Evolutionary conservation across 2,329 filamentous ascomycete genomes (phyloP).

Genomic region (Diplodia sapinea): DNA sequence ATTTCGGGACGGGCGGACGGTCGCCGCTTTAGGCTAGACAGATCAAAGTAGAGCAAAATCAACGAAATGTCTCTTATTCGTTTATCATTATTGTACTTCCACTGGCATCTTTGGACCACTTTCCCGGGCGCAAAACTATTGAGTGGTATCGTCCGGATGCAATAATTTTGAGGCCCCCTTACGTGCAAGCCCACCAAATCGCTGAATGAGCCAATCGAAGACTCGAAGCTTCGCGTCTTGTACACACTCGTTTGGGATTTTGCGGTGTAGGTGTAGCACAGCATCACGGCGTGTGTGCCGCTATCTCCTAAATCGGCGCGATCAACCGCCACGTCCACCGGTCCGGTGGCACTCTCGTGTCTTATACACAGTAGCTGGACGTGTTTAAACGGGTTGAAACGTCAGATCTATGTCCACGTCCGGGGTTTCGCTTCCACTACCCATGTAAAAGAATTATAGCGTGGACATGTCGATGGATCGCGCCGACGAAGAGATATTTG

Average conservation of each 20-base stretch:
- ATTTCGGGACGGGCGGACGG: neutral
- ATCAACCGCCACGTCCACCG: no score
- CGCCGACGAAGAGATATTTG: no score
- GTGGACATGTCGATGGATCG: no score
- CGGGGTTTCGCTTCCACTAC: no score
- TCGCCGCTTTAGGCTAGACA: neutral
- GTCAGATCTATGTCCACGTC: no score
- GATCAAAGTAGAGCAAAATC: slow-evolving; percentile 8
- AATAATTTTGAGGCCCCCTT: neutral
- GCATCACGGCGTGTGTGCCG: neutral
- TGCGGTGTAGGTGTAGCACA: neutral
- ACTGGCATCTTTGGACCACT: neutral
- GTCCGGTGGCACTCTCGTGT: no score
- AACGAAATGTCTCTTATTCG: neutral
- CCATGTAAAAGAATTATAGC: no score
- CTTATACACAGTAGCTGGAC: no score
- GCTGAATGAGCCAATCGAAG: neutral
- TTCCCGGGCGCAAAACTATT: neutral
- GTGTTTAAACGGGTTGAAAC: no score
- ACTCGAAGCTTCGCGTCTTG: neutral
- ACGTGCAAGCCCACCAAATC: neutral
- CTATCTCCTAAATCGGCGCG: no score
- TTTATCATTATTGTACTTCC: neutral
- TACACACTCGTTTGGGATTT: neutral
- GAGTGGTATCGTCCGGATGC: neutral